These are phyloP conservation scores for Ramularia endophylla DNA, from an alignment of 2,329 filamentous ascomycete genomes.

Conservation along the genomic window DNA sequence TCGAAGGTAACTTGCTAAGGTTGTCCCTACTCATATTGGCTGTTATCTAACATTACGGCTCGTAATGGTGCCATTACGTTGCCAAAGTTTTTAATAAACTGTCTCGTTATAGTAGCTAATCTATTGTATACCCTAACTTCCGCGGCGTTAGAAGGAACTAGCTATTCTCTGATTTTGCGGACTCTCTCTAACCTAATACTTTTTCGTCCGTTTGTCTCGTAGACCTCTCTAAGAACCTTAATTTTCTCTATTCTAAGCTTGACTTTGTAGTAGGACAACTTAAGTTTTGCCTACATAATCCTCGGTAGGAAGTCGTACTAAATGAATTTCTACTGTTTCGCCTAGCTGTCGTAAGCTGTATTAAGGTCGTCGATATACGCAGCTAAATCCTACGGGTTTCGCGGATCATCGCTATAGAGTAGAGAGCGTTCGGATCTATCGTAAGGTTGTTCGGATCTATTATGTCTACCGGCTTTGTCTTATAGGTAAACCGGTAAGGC, in stretches of 20 bases:
- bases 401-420: not conserved
- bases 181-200: not conserved
- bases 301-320: too few species aligned
- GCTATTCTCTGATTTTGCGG: not conserved
- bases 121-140: not conserved
- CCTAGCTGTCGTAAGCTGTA: too few species aligned
- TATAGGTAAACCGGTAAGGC: not conserved
- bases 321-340: too few species aligned
- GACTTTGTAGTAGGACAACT: too few species aligned
- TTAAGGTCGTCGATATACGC: too few species aligned
- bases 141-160: not conserved
- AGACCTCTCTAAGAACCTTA: not conserved
- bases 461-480: not conserved
- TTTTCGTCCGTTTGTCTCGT: not conserved
- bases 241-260: too few species aligned
- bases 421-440: constrained; percentile 4
- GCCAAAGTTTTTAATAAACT: constrained; percentile 3
- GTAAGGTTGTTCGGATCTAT: constrained; percentile 4
- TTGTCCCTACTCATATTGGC: too few species aligned
- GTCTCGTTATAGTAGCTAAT: not conserved
- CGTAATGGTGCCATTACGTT: not conserved
- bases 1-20: constrained; percentile 1
- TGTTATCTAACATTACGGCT: not conserved
- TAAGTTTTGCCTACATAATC: too few species aligned
- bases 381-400: constrained; percentile 3